Percentiles rank a stretch among this genome's conserved stretches.
Evolutionary conservation across 2,329 filamentous ascomycete species (phyloP).

Genomic region (Huntiella savannae): DNA sequence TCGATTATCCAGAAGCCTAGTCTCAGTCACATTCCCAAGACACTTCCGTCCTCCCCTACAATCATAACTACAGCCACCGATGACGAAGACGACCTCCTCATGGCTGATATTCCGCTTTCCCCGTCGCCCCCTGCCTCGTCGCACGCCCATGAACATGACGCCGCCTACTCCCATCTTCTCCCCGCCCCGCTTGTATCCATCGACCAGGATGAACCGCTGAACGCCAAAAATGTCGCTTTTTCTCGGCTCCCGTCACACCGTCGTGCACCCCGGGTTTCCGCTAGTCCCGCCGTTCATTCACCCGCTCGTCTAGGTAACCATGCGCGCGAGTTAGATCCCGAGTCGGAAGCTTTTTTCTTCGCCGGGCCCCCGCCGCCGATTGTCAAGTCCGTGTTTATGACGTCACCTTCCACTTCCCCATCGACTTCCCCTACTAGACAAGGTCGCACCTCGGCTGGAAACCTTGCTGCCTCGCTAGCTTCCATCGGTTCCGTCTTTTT

Average conservation of each 20-base stretch:
- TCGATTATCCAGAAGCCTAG: not conserved
- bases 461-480: conserved; percentile 11
- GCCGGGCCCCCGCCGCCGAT: conserved; percentile 33
- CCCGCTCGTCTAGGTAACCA: not conserved
- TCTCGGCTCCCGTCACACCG: not conserved
- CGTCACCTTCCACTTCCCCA: conserved; percentile 14
- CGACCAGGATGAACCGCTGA: too few species aligned
- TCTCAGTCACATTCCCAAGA: not conserved
- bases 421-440: conserved; percentile 10
- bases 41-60: too few species aligned
- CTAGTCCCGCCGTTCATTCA: not conserved
- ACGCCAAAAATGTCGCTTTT: conserved; percentile 6
- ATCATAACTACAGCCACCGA: too few species aligned
- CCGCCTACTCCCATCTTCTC: not conserved
- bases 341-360: conserved; percentile 22
- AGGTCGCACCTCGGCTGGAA: conserved; percentile 2
- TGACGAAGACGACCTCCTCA: not conserved
- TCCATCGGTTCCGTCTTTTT: conserved; percentile 21
- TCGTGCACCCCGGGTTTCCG: too few species aligned
- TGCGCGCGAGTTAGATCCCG: conserved; percentile 1
- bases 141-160: not conserved
- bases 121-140: not conserved
- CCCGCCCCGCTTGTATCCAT: not conserved
- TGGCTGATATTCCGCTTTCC: conserved; percentile 9
- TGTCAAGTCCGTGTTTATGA: conserved; percentile 21